Percentiles rank a stretch among this genome's conserved stretches.
Evolutionary conservation across 352 stramenopile genomes (phyloP).

Genomic region (Globisporangium splendens): DNA sequence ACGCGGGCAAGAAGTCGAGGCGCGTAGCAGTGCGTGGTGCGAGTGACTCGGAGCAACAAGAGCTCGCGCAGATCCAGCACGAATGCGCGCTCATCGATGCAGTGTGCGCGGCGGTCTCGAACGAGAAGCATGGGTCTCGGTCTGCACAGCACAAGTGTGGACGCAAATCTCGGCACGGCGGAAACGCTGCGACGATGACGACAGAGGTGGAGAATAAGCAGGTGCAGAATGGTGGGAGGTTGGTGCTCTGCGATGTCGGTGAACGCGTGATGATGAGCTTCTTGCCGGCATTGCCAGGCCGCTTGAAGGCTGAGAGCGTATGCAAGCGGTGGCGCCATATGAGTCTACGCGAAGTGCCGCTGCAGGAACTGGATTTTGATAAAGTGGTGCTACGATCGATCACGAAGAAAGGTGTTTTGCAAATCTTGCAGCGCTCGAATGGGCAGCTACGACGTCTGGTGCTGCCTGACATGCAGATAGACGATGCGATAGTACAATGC

Average conservation of each 20-base stretch:
- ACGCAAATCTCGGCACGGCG: background rate
- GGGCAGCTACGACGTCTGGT: constrained; percentile 29
- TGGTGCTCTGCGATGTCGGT: constrained; percentile 34
- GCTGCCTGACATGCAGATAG: constrained; percentile 43
- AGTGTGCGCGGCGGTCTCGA: background rate
- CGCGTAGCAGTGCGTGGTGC: too few species aligned
- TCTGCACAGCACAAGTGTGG: background rate
- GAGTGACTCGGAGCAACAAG: background rate
- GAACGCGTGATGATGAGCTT: constrained; percentile 49
- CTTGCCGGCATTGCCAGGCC: constrained; percentile 44
- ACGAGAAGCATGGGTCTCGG: too few species aligned
- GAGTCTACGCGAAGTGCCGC: constrained; percentile 34
- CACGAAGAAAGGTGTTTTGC: constrained; percentile 30
- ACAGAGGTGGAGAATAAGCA: background rate
- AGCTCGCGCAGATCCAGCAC: background rate
- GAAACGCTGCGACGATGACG: background rate
- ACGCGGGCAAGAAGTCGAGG: too few species aligned
- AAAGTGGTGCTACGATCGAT: constrained; percentile 22
- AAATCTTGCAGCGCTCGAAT: constrained; percentile 34
- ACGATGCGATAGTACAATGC: constrained; percentile 37
- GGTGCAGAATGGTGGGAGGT: background rate
- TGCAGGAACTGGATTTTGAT: constrained; percentile 49
- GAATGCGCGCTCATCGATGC: constrained; percentile 8
- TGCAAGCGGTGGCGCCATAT: constrained; percentile 51
- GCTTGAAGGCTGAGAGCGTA: constrained; percentile 43